Evolutionary conservation across 1,284 basidiomycete species (phyloP).

Genomic region (Sanghuangporus sanghuang): DNA sequence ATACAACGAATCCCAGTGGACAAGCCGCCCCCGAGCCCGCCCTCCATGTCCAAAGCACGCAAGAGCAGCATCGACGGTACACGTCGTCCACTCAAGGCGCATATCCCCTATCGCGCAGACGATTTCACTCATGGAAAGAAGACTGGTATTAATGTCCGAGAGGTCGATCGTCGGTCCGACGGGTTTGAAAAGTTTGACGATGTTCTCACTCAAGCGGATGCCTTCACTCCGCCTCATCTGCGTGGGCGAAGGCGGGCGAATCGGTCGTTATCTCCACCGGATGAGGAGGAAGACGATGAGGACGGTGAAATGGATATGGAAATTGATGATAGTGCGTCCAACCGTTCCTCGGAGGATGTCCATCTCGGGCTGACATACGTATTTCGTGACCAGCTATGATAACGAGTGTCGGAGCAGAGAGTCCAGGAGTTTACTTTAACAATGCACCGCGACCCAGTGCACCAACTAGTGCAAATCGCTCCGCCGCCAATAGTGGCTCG

Average conservation of each 20-base stretch:
- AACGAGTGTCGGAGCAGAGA: neutral
- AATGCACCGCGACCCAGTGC: slow-evolving; percentile 43
- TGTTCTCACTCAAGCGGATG: slow-evolving; percentile 67
- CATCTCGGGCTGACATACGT: slow-evolving; percentile 22
- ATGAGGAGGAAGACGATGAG: slow-evolving; percentile 32
- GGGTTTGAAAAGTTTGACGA: slow-evolving; percentile 82
- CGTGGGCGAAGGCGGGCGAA: slow-evolving; percentile 30
- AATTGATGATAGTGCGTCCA: slow-evolving; percentile 51
- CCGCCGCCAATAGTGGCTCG: slow-evolving; percentile 46
- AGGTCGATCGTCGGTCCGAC: slow-evolving; percentile 70
- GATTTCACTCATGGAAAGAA: slow-evolving; percentile 71
- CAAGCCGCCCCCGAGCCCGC: neutral
- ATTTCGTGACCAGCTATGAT: neutral
- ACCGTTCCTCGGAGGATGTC: neutral
- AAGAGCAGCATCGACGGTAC: slow-evolving; percentile 32
- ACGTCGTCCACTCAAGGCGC: slow-evolving; percentile 44
- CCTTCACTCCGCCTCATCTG: slow-evolving; percentile 51
- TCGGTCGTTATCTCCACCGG: slow-evolving; percentile 36
- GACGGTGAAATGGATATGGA: slow-evolving; percentile 72
- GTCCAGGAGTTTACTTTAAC: slow-evolving; percentile 51
- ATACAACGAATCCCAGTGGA: neutral
- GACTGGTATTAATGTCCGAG: slow-evolving; percentile 62
- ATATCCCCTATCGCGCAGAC: slow-evolving; percentile 71
- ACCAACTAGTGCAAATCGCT: slow-evolving; percentile 40
- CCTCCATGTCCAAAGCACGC: slow-evolving; percentile 23